Evolutionary conservation across 2,329 filamentous ascomycete genomes (phyloP), one percentile per base, ranked within the genome.

Genomic region (Amylocarpus encephaloides): DNA sequence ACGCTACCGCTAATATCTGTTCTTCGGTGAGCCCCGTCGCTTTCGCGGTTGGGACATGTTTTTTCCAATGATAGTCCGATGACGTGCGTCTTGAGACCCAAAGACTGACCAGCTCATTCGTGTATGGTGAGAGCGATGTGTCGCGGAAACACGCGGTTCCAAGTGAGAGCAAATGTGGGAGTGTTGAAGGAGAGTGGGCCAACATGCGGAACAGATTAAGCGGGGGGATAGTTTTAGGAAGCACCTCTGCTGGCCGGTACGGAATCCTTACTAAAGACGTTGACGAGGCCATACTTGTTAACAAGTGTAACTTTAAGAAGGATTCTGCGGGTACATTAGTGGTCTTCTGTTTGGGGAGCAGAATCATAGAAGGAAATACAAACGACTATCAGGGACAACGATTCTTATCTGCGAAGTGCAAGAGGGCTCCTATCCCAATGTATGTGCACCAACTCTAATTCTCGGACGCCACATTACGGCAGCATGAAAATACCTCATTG

Each of bases 111-210:
- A 60, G 48, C 46, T 59, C 58, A 34, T 54, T 52, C 33, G 52
- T 50, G 33, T 60, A 55, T 5, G 54, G 49, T 9, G 53, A 52
- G 6, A 59, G 50, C 16, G 58, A 57, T 5, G 56, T 59, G 26
- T 59, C 58, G 40, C 54, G 54, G 48, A 59, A 59, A 38, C 56
- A 58, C 18, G 54, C 56, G 16, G 58, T 60, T 43, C 58, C 58
- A 10, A 60, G 46, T 6, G 56, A 57, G 22, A 60, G 51, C 9
- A 53, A 41, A 48, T 60, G 58, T 7, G 58, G 58, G 10, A 60
- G 47, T n/a, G 58, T 60, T 29, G 56, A 55, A 18, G 57, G 57
- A 5, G 57, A 59, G 42, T 59, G 55, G 22, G 55, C 55, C 50
- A 56, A 55, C 41, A 59, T 50, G 19, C 55, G 49, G 46, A 59